Conservation (phyloP, 306 rosid species). For the Malus sieversii region DNA sequence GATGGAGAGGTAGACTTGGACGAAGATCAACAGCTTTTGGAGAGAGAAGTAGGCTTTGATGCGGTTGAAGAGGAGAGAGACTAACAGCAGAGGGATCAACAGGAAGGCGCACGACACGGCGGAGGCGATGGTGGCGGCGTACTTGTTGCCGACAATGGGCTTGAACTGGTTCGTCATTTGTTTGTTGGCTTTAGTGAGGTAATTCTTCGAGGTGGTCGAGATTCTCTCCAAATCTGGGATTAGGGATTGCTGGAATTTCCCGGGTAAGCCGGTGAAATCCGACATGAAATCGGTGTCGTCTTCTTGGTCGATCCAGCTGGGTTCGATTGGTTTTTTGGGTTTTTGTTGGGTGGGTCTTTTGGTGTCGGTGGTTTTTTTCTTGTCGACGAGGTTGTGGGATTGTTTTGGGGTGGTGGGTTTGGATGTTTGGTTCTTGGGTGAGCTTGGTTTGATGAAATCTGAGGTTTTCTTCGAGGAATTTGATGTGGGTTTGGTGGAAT, state of each 20-base stretch:
- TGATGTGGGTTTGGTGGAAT: conserved; percentile 43
- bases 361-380: not conserved
- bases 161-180: conserved; percentile 65
- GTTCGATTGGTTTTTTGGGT: conserved; percentile 26
- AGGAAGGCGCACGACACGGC: conserved; percentile 49
- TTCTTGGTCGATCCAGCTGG: conserved; percentile 47
- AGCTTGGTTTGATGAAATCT: conserved; percentile 39
- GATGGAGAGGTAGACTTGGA: conserved; percentile 79
- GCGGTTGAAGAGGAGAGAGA: conserved; percentile 63
- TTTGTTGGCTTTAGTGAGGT: conserved; percentile 62
- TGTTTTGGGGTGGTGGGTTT: conserved; percentile 36
- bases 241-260: conserved; percentile 48
- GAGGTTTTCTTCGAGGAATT: conserved; percentile 24
- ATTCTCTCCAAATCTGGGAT: conserved; percentile 76
- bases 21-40: conserved; percentile 80
- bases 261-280: conserved; percentile 56
- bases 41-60: conserved; percentile 88
- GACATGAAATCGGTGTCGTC: conserved; percentile 54
- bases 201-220: conserved; percentile 65
- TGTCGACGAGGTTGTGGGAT: conserved; percentile 14
- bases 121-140: conserved; percentile 72
- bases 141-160: conserved; percentile 77
- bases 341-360: conserved; percentile 24
- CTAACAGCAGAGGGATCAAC: conserved; percentile 63
- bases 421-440: conserved; percentile 57